Evolutionary conservation across 306 rosid genomes (phyloP).

Genomic region (Malus orientalis): DNA sequence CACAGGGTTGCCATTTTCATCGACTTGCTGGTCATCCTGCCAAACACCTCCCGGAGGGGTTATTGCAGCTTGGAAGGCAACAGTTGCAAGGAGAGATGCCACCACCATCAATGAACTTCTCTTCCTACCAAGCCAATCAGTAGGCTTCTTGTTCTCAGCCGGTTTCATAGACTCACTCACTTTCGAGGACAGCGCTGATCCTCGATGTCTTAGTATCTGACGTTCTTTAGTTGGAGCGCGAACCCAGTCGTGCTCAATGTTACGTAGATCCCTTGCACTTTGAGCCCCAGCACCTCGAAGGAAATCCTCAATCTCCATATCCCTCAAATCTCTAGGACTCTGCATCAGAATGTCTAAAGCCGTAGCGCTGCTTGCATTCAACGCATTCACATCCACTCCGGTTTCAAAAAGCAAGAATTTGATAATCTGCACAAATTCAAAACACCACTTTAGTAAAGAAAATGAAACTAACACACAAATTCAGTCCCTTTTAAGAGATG

Average conservation of each 20-base stretch:
- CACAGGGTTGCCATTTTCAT: neutral
- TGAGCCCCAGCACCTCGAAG: constrained; percentile 10
- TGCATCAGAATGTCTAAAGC: constrained; percentile 23
- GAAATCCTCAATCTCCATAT: constrained; percentile 13
- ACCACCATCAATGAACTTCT: constrained; percentile 24
- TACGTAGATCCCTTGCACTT: constrained; percentile 1
- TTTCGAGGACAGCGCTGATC: neutral
- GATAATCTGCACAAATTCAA: constrained; percentile 14
- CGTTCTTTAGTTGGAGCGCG: neutral
- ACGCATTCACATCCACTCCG: constrained; percentile 13
- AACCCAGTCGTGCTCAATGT: constrained; percentile 6
- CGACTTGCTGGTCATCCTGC: constrained; percentile 16
- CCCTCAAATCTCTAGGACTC: constrained; percentile 21
- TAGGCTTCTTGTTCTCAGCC: neutral
- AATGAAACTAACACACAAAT: neutral
- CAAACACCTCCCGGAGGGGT: constrained; percentile 33
- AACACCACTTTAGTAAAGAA: neutral
- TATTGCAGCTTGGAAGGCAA: constrained; percentile 25
- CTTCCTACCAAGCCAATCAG: constrained; percentile 21
- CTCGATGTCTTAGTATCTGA: neutral
- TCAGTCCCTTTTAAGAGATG: neutral
- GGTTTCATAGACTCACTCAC: neutral
- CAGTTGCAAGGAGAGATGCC: constrained; percentile 23
- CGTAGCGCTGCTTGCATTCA: constrained; percentile 15
- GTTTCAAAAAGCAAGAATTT: constrained; percentile 5